Base-by-base conservation (phyloP, 2,329 filamentous ascomycete genomes). In the Ophiocordyceps sinensis region DNA sequence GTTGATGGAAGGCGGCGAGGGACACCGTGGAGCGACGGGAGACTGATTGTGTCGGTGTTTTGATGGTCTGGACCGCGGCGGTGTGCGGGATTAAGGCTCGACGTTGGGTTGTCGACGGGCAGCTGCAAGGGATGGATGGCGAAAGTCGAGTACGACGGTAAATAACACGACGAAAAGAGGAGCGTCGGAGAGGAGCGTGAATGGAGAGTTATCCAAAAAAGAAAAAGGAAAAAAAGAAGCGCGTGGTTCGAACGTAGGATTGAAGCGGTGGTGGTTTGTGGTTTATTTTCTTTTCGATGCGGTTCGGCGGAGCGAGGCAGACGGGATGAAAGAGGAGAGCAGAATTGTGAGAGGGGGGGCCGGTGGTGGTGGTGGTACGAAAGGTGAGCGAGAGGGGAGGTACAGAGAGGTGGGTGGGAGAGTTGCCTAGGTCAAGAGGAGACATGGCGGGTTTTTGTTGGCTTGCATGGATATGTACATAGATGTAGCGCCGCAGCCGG, bases 381-480 rank as follows among this genome's bases (percentile, higher is more conserved):
- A n/a, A 28, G n/a, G 26, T 35, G 15, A 8, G 17, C 14, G 19
- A 28, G 15, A 35, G 23, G 23, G 23, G 23, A 26, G 23, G 23
- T 26, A 26, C 23, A 26, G 32, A 35, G 14, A 11, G 36, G 21
- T 17, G 19, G 36, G 36, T 19, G 19, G 19, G 19, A 19, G 19
- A 4, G 19, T 4, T 19, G 19, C 19, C 19, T 19, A n/a, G 36
- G 31, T 14, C 28, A 35, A 37, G 37, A 28, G n/a, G 28, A 26
- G 29, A 26, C 21, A 36, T 15, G 29, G 39, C 36, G 36, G 36
- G 36, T 23, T 37, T 37, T 28, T 37, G 36, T 37, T 37, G 36
- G 36, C 36, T n/a, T 35, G 32, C 51, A 50, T 51, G 49, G 46
- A 37, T 9, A 26, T 37, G 28, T n/a, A n/a, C n/a, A n/a, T n/a